A percentile compares a stretch with the other conserved stretches of the same genome.
Conservation (phyloP, 306 rosid genomes). For the Purshia tridentata region DNA sequence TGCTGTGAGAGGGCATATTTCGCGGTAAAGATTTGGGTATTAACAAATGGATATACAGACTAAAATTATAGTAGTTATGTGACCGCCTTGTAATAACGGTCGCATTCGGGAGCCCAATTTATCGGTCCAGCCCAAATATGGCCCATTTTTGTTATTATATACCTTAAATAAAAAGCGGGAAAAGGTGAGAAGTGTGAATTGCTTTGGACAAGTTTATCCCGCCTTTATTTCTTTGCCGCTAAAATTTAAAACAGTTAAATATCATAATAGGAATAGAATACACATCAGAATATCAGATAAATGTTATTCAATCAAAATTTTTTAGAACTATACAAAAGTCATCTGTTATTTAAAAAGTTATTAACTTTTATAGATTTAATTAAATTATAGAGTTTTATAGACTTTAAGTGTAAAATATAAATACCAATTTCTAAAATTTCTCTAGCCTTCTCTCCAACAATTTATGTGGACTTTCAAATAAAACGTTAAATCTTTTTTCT, state of each 20-base stretch:
- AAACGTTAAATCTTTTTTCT: no score
- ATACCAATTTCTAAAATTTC: no score
- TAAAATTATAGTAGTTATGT: neutral
- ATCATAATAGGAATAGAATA: neutral
- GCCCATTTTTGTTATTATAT: neutral
- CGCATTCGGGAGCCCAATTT: neutral
- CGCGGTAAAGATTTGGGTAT: neutral
- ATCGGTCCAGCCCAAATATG: neutral
- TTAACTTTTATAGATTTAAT: no score
- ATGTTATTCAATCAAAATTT: no score
- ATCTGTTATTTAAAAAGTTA: no score
- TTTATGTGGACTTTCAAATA: no score
- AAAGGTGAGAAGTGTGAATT: neutral
- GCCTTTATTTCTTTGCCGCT: neutral
- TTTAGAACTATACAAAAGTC: no score
- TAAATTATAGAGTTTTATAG: no score
- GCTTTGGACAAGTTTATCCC: neutral
- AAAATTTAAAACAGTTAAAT: neutral
- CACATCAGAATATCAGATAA: no score
- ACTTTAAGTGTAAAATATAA: no score
- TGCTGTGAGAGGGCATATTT: slow-evolving; percentile 30
- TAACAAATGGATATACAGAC: neutral
- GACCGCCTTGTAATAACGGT: neutral
- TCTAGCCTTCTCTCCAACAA: no score
- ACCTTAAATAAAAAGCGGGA: neutral